Conservation (phyloP, 1,139 yeast genomes). For the Magnusiomyces tetraspermus region DNA sequence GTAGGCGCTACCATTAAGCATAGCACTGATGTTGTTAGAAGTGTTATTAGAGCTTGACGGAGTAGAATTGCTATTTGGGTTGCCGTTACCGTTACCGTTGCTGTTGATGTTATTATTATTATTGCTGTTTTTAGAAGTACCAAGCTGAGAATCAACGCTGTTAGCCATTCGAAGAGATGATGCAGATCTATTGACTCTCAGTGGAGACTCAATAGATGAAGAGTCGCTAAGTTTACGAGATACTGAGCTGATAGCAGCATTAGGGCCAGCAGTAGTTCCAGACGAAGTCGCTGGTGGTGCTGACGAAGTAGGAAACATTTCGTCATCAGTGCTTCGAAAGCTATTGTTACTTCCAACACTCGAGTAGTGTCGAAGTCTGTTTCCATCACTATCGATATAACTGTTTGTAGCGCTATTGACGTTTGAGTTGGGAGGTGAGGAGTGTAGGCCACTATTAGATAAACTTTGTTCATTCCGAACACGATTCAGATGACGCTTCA, state of each 20-base stretch:
- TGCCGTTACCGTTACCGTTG: background rate
- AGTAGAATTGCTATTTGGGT: background rate
- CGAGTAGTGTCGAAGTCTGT: slow-evolving; percentile 11
- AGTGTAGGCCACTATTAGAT: background rate
- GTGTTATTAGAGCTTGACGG: background rate
- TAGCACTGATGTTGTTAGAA: background rate
- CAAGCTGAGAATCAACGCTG: slow-evolving; percentile 1
- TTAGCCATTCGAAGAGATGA: background rate
- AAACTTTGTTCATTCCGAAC: slow-evolving; percentile 9
- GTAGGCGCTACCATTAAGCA: background rate
- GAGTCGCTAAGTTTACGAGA: background rate
- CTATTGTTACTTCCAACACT: slow-evolving; percentile 11
- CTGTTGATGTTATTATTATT: too few relatives aligned
- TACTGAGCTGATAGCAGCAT: background rate
- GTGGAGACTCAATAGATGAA: background rate
- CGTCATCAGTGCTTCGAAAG: slow-evolving; percentile 2
- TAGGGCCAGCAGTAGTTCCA: background rate
- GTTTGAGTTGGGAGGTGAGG: background rate
- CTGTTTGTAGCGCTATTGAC: background rate
- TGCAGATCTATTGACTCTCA: slow-evolving; percentile 1
- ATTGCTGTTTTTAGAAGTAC: background rate
- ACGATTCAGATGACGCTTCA: slow-evolving; percentile 14
- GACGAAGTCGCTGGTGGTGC: background rate
- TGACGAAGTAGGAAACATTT: background rate
- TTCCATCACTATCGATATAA: background rate